Evolutionary conservation across 192 early-diverging fungal species (phyloP).

Genomic region (Martensiomyces pterosporus): DNA sequence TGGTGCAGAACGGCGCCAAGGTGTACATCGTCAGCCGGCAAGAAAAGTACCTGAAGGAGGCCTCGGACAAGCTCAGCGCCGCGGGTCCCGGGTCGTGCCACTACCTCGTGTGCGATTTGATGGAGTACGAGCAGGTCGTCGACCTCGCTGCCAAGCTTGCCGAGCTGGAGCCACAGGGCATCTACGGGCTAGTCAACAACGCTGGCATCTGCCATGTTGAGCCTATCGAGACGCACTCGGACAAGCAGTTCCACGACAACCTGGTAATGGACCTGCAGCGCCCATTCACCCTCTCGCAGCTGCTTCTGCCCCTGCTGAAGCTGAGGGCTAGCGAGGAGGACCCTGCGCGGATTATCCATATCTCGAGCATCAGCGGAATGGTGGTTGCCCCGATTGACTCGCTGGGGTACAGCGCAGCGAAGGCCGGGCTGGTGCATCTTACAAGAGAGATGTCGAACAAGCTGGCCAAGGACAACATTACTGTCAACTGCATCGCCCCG

Average conservation of each 20-base stretch:
- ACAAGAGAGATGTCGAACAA: conserved; percentile 54
- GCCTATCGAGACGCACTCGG: conserved; percentile 47
- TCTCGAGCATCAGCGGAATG: conserved; percentile 60
- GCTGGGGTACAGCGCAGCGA: conserved; percentile 62
- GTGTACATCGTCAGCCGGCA: conserved; percentile 81
- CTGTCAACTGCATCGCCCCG: conserved; percentile 58
- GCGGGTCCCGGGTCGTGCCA: conserved; percentile 61
- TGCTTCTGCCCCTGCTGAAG: conserved; percentile 60
- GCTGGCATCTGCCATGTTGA: conserved; percentile 25
- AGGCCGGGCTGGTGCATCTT: conserved; percentile 67
- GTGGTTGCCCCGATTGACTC: conserved; percentile 41
- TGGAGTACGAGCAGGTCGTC: conserved; percentile 50
- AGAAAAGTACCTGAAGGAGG: conserved; percentile 49
- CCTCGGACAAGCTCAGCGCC: conserved; percentile 58
- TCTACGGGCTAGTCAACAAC: conserved; percentile 82
- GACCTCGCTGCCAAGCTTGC: conserved; percentile 52
- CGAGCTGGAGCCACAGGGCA: conserved; percentile 47
- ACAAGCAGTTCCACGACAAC: conserved; percentile 56
- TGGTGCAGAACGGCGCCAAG: conserved; percentile 21
- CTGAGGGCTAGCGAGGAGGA: conserved; percentile 51
- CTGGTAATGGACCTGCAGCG: conserved; percentile 74
- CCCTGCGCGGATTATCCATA: conserved; percentile 77
- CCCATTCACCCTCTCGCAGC: conserved; percentile 64
- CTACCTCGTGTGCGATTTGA: conserved; percentile 62
- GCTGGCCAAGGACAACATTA: conserved; percentile 48